Evolutionary conservation across 495 filamentous ascomycete species (phyloP).

Genomic region (Penicillium cosmopolitanum): DNA sequence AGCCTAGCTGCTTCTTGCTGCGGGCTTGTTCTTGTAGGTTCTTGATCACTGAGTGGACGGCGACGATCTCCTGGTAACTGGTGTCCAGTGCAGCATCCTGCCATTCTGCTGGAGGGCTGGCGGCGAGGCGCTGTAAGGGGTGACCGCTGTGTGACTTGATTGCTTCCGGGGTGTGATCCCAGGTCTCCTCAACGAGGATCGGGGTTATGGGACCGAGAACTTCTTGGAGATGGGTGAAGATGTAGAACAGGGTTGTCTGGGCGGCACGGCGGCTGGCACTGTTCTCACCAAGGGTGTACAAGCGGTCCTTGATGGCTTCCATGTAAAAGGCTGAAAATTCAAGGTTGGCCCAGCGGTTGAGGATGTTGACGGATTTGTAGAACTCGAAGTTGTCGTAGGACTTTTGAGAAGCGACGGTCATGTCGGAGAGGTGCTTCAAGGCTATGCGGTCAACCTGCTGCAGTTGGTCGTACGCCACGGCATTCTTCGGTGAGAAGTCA

Average conservation of each 20-base stretch:
- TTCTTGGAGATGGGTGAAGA: slow-evolving; percentile 71
- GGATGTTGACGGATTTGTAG: slow-evolving; percentile 69
- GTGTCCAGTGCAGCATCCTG: slow-evolving; percentile 40
- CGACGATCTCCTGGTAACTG: slow-evolving; percentile 62
- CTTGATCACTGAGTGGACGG: slow-evolving; percentile 66
- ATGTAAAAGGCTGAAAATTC: slow-evolving; percentile 94
- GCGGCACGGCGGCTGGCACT: slow-evolving; percentile 54
- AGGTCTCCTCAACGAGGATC: slow-evolving; percentile 84
- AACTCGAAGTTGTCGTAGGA: slow-evolving; percentile 77
- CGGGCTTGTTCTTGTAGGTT: slow-evolving; percentile 69
- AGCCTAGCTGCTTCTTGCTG: slow-evolving; percentile 66
- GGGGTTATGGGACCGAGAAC: slow-evolving; percentile 84
- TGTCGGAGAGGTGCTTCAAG: slow-evolving; percentile 68
- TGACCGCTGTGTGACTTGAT: slow-evolving; percentile 57
- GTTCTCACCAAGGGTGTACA: slow-evolving; percentile 76
- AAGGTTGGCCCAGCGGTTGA: slow-evolving; percentile 78
- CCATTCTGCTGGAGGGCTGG: slow-evolving; percentile 39
- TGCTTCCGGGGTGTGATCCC: slow-evolving; percentile 70
- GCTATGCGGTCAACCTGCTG: slow-evolving; percentile 72
- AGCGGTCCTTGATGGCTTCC: slow-evolving; percentile 84
- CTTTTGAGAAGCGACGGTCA: slow-evolving; percentile 59
- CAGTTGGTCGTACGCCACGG: slow-evolving; percentile 46
- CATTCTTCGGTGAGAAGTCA: slow-evolving; percentile 52
- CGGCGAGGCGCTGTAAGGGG: slow-evolving; percentile 44
- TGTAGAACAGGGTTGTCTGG: slow-evolving; percentile 70